Conservation (phyloP, 106 monocot species). For the Dendrobium huoshanense region DNA sequence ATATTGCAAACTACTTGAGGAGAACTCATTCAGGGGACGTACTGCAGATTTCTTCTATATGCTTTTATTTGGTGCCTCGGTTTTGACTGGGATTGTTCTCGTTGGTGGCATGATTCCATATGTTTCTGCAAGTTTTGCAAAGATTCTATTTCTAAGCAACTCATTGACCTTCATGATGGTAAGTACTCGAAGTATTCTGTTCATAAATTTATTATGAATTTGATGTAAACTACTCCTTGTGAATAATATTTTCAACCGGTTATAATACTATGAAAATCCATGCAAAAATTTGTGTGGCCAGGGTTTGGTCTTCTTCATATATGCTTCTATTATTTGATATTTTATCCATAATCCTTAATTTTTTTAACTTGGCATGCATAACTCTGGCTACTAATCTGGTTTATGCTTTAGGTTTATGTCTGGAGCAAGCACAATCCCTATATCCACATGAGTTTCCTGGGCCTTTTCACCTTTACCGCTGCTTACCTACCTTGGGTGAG, state of each 20-base stretch:
- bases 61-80: slow-evolving; percentile 93
- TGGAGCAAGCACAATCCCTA: slow-evolving; percentile 99
- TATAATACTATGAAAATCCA: background rate
- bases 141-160: slow-evolving; percentile 89
- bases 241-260: background rate
- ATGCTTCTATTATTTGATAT: background rate
- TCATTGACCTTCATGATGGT: slow-evolving; percentile 99
- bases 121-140: slow-evolving; percentile 79
- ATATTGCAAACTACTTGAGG: slow-evolving; percentile 97
- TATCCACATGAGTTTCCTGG: slow-evolving; percentile 95
- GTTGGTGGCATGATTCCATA: slow-evolving; percentile 95
- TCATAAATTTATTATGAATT: background rate
- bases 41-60: slow-evolving; percentile 98
- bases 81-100: slow-evolving; percentile 77
- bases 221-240: background rate
- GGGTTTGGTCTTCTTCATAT: background rate
- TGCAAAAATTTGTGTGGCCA: background rate
- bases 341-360: background rate
- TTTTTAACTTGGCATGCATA: background rate
- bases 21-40: slow-evolving; percentile 96
- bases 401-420: slow-evolving; percentile 67
- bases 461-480: slow-evolving; percentile 91
- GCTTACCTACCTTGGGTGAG: slow-evolving; percentile 98
- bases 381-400: background rate
- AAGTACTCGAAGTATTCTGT: slow-evolving; percentile 8